phyloP scores from a whole-genome alignment of 768 basidiomycete genomes.

The Russula griseocarnosa region DNA sequence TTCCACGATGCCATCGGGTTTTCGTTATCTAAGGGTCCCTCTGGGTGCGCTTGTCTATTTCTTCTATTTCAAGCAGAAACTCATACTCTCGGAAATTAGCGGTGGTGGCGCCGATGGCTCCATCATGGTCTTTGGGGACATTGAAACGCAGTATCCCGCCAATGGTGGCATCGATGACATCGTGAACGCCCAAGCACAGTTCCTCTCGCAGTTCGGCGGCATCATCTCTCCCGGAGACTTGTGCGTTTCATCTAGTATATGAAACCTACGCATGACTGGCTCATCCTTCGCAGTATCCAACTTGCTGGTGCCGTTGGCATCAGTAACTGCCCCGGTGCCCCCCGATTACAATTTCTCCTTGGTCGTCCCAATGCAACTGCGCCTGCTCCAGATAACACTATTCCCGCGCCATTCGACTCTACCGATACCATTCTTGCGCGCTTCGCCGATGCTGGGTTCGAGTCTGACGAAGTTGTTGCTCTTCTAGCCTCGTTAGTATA shows the following conservation, averaged over 20 bases:
- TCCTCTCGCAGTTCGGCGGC: conserved; percentile 36
- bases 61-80: not conserved
- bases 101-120: conserved; percentile 46
- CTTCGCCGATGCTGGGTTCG: conserved; percentile 38
- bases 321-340: conserved; percentile 41
- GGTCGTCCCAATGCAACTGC: conserved; percentile 36
- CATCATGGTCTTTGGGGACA: conserved; percentile 43
- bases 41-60: conserved; percentile 21
- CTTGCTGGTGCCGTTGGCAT: conserved; percentile 38
- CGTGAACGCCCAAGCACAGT: conserved; percentile 37
- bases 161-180: conserved; percentile 44
- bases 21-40: conserved; percentile 22
- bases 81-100: conserved; percentile 12
- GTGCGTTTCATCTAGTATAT: conserved; percentile 32
- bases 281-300: conserved; percentile 32
- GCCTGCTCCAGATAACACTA: conserved; percentile 34
- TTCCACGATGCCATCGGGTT: conserved; percentile 33
- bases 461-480: conserved; percentile 36
- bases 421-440: conserved; percentile 33
- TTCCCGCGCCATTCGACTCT: conserved; percentile 35
- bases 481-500: conserved; percentile 36
- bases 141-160: conserved; percentile 43
- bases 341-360: conserved; percentile 38
- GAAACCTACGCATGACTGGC: not conserved
- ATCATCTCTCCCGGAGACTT: conserved; percentile 44